phyloP scores from a whole-genome alignment of 306 rosid species.

The Rosa persica region DNA sequence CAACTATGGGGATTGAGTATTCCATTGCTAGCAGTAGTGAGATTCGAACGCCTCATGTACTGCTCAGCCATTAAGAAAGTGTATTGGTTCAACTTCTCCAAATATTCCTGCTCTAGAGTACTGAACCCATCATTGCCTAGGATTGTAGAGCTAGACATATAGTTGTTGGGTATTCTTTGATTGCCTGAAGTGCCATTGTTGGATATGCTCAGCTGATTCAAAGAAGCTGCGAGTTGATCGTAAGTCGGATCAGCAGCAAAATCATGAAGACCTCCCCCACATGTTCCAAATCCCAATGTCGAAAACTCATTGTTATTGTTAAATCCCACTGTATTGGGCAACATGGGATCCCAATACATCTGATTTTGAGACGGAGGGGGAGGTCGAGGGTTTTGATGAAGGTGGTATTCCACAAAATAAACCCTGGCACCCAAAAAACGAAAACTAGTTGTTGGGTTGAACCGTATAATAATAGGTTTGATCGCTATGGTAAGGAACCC shows the following conservation, averaged over 20 bases:
- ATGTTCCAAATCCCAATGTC: background rate
- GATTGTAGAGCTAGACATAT: background rate
- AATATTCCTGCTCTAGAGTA: slow-evolving; percentile 5
- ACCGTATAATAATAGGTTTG: too few relatives aligned
- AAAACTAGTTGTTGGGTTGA: too few relatives aligned
- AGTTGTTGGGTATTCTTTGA: background rate
- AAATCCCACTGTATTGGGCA: background rate
- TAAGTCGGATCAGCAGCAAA: background rate
- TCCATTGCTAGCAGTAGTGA: background rate
- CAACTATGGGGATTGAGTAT: background rate
- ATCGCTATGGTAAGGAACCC: too few relatives aligned
- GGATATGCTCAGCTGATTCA: slow-evolving; percentile 1
- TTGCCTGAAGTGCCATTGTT: background rate
- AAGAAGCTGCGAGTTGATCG: background rate
- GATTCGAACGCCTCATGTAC: background rate
- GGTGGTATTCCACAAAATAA: too few relatives aligned
- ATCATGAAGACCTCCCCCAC: background rate
- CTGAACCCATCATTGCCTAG: background rate
- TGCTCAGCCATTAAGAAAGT: background rate
- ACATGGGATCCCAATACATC: slow-evolving; percentile 3
- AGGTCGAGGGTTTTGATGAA: too few relatives aligned
- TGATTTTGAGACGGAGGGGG: background rate
- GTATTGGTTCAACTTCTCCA: slow-evolving; percentile 8
- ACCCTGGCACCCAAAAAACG: too few relatives aligned
- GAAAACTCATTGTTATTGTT: background rate